Evolutionary conservation across 768 basidiomycete species (phyloP), one percentile per base, ranked within the genome.

Genomic region (Suillus brevipes): DNA sequence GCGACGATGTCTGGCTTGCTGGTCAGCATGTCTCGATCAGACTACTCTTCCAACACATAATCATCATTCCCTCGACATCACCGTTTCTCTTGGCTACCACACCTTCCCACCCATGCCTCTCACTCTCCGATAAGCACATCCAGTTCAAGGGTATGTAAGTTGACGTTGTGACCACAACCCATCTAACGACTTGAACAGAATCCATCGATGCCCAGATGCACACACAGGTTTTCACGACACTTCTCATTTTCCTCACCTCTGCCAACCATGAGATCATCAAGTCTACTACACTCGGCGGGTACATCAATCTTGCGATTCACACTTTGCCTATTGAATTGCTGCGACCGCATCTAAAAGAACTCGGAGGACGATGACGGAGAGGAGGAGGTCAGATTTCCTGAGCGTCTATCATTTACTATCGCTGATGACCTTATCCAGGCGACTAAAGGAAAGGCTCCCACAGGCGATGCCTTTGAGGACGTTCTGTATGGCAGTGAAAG

Each of bases 181-280:
- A 20, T 56, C 65, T 38, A 20, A 53, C 38, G 20, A 20, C 23
- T 23, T 57, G 36, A 60, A 3, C 64, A 95, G 94, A 94, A 61
- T 72, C 82, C 1, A 86, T 96, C 34, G 87, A 90, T 14, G 64
- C 81, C 4, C 81, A 82, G 31, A 93, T 95, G 86, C 89, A 89
- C 63, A 84, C 82, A 50, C 95, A 99, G 70, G 87, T 99, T 36
- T 81, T 97, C 63, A 84, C 87, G 4, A 99, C 97, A 0, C 79
- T 97, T 34, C 82, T 93, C 49, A 90, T 98, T 49, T 98, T 99
- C 81, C 81, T 99, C 45, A 89, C 91, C 20, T 97, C 95, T 25
- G 88, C 91, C 45, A 99, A 98, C 78, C 91, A 97, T 58, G 97
- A 99, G 79, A 98, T 99, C 66, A 93, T 99, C 75, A 99, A 98